Conservation (phyloP, 1,284 basidiomycete genomes). For the Sutorius eximius region DNA sequence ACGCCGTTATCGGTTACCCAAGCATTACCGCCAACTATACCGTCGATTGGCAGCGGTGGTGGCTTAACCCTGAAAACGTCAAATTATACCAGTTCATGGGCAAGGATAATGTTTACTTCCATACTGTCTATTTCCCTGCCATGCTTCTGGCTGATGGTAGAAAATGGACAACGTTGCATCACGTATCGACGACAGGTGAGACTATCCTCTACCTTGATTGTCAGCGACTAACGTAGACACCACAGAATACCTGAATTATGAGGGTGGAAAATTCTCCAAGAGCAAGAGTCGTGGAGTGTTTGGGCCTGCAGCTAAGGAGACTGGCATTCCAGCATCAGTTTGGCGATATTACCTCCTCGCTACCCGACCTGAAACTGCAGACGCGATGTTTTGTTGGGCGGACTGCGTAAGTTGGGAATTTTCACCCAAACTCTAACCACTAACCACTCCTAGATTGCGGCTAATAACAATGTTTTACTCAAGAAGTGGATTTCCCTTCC, state of each 20-base stretch:
- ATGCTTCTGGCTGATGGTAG: conserved; percentile 89
- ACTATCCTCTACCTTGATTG: background rate
- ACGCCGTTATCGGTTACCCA: conserved; percentile 96
- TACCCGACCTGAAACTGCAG: conserved; percentile 90
- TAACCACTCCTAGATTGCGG: conserved; percentile 59
- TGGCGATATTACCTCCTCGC: conserved; percentile 98
- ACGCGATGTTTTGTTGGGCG: conserved; percentile 96
- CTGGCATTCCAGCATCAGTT: conserved; percentile 89
- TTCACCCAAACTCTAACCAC: background rate
- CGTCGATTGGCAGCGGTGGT: conserved; percentile 95
- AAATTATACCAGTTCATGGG: conserved; percentile 99
- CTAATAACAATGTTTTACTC: conserved; percentile 92
- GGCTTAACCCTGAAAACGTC: conserved; percentile 93
- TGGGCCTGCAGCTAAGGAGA: conserved; percentile 91
- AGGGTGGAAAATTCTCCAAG: conserved; percentile 99
- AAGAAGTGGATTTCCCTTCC: conserved; percentile 68
- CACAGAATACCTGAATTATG: conserved; percentile 96
- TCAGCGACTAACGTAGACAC: conserved; percentile 3
- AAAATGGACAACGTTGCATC: conserved; percentile 92
- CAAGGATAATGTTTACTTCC: conserved; percentile 98
- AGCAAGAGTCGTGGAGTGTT: conserved; percentile 97
- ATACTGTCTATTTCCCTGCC: conserved; percentile 94
- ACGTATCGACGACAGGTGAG: conserved; percentile 91
- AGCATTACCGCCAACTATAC: conserved; percentile 98
- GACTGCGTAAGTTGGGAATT: conserved; percentile 66